Evolutionary conservation across 306 rosid genomes (phyloP).

Genomic region (Ormosia emarginata): DNA sequence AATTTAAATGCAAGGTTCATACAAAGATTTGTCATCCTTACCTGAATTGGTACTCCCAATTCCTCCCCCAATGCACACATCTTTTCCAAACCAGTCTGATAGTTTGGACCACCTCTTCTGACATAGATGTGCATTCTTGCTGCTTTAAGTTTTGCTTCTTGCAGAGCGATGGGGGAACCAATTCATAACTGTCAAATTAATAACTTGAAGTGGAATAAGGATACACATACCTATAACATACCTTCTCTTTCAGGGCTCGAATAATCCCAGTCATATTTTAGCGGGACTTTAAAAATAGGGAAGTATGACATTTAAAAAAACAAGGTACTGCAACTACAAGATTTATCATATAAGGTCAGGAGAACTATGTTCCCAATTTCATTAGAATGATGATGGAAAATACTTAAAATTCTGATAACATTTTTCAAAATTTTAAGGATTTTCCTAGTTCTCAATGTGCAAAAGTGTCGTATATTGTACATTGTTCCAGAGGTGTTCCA

Average conservation of each 20-base stretch:
- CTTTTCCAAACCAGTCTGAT: conserved; percentile 72
- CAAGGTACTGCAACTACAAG: neutral
- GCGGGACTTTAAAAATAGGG: neutral
- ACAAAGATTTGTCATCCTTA: conserved; percentile 26
- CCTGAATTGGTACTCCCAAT: conserved; percentile 81
- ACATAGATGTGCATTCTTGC: conserved; percentile 78
- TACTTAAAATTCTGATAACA: neutral
- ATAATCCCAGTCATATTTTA: conserved; percentile 51
- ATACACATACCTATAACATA: conserved; percentile 11
- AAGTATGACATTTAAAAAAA: neutral
- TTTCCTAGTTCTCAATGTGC: neutral
- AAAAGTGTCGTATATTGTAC: neutral
- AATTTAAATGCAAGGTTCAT: neutral
- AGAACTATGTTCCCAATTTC: neutral
- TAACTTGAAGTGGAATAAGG: neutral
- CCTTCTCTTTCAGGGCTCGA: conserved; percentile 79
- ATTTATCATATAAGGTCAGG: neutral
- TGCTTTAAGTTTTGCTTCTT: conserved; percentile 79
- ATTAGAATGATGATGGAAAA: neutral
- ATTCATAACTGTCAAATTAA: neutral
- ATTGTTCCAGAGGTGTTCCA: neutral
- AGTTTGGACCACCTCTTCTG: conserved; percentile 92
- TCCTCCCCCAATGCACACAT: conserved; percentile 80
- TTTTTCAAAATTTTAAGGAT: neutral
- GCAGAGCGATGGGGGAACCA: neutral